Percentiles rank a stretch among this genome's conserved stretches.
phyloP scores from a whole-genome alignment of 2,329 filamentous ascomycete genomes.

The Curvularia sp. region DNA sequence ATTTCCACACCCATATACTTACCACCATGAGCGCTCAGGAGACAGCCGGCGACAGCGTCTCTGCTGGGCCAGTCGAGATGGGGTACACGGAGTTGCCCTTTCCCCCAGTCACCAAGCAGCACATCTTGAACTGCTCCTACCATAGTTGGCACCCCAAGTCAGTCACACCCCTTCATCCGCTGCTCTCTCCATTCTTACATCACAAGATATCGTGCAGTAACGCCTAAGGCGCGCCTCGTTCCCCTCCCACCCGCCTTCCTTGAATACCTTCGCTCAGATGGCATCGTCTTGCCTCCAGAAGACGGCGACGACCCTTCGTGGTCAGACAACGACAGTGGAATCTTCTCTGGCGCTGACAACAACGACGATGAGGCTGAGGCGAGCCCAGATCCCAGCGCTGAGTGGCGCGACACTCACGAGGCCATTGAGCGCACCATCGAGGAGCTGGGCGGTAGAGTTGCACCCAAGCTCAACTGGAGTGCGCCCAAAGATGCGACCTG shows the following conservation, averaged over 20 bases:
- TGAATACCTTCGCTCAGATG: conserved; percentile 87
- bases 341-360: conserved; percentile 56
- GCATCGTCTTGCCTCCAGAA: conserved; percentile 84
- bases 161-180: not conserved
- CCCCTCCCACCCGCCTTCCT: conserved; percentile 78
- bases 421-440: conserved; percentile 77
- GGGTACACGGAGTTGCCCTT: conserved; percentile 65
- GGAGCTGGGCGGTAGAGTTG: conserved; percentile 83
- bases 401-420: conserved; percentile 75
- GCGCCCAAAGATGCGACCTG: conserved; percentile 94
- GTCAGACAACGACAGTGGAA: conserved; percentile 61
- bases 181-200: not conserved
- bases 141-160: conserved; percentile 87
- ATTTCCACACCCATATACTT: not conserved
- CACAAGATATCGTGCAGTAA: conserved; percentile 75
- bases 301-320: conserved; percentile 55
- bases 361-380: conserved; percentile 61
- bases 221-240: conserved; percentile 86
- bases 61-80: conserved; percentile 14
- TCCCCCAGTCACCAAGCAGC: conserved; percentile 80
- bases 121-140: conserved; percentile 94
- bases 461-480: conserved; percentile 97
- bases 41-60: not conserved
- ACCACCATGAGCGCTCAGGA: conserved; percentile 33
- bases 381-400: conserved; percentile 66